Percentiles rank a stretch among this genome's conserved stretches.
phyloP scores from a whole-genome alignment of 2,329 filamentous ascomycete species.

The Sporothrix pseudoabietina region DNA sequence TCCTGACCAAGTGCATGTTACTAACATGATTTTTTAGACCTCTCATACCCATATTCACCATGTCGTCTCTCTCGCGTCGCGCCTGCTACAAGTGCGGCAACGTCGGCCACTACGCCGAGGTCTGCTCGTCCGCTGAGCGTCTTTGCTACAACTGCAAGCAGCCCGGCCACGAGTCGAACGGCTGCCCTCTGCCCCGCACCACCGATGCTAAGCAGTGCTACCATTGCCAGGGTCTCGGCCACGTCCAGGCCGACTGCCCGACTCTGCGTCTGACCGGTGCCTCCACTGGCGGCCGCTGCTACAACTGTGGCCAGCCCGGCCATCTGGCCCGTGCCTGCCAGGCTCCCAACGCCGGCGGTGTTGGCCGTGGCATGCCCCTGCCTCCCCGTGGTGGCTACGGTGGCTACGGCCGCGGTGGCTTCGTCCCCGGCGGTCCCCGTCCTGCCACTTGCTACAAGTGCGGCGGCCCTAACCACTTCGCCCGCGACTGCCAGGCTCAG shows the following conservation, averaged over 20 bases:
- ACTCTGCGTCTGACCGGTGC: conserved; percentile 88
- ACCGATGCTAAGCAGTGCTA: conserved; percentile 99
- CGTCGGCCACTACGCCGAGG: conserved; percentile 80
- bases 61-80: conserved; percentile 80
- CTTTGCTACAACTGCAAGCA: conserved; percentile 99
- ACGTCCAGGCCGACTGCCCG: conserved; percentile 98
- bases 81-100: conserved; percentile 85
- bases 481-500: conserved; percentile 96
- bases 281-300: conserved; percentile 84
- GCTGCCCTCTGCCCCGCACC: conserved; percentile 92
- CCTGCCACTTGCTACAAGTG: conserved; percentile 75
- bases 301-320: conserved; percentile 90
- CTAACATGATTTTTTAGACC: conserved; percentile 25
- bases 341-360: conserved; percentile 64
- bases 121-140: conserved; percentile 96
- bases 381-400: conserved; percentile 58
- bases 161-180: conserved; percentile 94
- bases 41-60: conserved; percentile 47
- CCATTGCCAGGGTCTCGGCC: conserved; percentile 96
- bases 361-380: conserved; percentile 68
- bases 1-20: not conserved
- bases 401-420: conserved; percentile 74
- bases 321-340: conserved; percentile 93
- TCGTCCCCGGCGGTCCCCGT: conserved; percentile 64
- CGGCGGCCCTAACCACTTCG: conserved; percentile 93